Percentiles rank a stretch among this genome's conserved stretches.
These are phyloP conservation scores for Diaporthe caulivora DNA, from an alignment of 2,329 filamentous ascomycete genomes.

Conservation along the genomic window DNA sequence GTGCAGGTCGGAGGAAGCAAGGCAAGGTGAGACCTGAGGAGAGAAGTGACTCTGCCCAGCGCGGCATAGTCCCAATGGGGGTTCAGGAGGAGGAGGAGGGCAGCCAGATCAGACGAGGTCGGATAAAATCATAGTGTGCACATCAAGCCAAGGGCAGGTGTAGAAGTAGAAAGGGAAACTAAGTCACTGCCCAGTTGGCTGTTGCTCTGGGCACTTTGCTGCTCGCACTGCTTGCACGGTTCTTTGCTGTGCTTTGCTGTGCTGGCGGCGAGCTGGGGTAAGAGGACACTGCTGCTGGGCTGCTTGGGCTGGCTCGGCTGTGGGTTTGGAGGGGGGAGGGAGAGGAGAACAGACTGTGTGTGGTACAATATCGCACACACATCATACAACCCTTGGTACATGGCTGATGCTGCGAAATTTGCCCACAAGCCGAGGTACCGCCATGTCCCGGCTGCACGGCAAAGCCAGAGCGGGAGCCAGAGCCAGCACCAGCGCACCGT, in stretches of 20 bases:
- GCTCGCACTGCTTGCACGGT: slow-evolving; percentile 9
- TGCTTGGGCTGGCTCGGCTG: slow-evolving; percentile 7
- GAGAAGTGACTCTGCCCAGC: slow-evolving; percentile 18
- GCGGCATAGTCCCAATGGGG: slow-evolving; percentile 22
- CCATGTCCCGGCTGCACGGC: slow-evolving; percentile 9
- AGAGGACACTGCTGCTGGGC: not conserved
- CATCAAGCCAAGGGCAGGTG: not conserved
- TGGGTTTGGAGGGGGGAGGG: not conserved
- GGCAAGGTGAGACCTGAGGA: slow-evolving; percentile 23
- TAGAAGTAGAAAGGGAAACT: not conserved
- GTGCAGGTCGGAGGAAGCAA: not conserved
- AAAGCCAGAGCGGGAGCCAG: not conserved
- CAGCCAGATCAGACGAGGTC: slow-evolving; percentile 24
- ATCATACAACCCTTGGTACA: not conserved
- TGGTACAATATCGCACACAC: slow-evolving; percentile 18
- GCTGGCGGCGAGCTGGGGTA: not conserved
- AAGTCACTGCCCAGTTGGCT: slow-evolving; percentile 14
- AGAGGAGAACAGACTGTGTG: slow-evolving; percentile 19
- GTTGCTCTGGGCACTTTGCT: slow-evolving; percentile 17
- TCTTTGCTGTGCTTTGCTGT: not conserved
- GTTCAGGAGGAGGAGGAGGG: slow-evolving; percentile 16
- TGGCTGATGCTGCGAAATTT: not conserved
- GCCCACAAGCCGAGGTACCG: not conserved
- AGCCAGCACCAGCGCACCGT: slow-evolving; percentile 19
- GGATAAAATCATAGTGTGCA: slow-evolving; percentile 17